phyloP scores from a whole-genome alignment of 108 stramenopile species.

The Cyclotella kingstonii region DNA sequence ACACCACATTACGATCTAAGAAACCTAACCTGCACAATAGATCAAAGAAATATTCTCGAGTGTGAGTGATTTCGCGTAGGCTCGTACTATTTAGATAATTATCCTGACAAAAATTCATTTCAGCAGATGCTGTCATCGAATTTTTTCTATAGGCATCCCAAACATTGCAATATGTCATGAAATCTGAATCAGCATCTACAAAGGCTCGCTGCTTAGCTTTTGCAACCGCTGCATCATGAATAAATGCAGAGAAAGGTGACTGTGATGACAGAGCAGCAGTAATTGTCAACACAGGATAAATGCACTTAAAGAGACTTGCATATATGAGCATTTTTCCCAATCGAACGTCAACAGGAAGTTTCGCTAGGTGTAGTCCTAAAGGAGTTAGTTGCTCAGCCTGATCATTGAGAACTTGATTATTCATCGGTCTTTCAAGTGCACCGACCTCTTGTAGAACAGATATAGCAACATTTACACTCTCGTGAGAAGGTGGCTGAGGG shows the following conservation, averaged over 20 bases:
- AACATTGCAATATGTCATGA: slow-evolving; percentile 84
- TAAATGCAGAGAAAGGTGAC: slow-evolving; percentile 72
- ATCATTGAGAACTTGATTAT: neutral
- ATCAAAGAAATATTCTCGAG: slow-evolving; percentile 71
- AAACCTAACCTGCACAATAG: slow-evolving; percentile 83
- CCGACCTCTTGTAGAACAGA: slow-evolving; percentile 68
- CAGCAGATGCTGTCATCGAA: slow-evolving; percentile 20
- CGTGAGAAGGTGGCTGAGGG: slow-evolving; percentile 87
- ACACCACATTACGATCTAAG: slow-evolving; percentile 37
- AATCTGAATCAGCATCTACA: slow-evolving; percentile 73
- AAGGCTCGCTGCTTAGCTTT: slow-evolving; percentile 73
- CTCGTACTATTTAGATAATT: slow-evolving; percentile 76
- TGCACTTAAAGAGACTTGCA: slow-evolving; percentile 33
- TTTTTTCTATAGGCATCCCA: slow-evolving; percentile 71
- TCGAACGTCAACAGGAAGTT: slow-evolving; percentile 86
- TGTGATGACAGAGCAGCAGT: slow-evolving; percentile 76
- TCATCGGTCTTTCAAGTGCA: slow-evolving; percentile 42
- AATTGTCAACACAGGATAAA: slow-evolving; percentile 82
- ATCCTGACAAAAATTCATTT: slow-evolving; percentile 55
- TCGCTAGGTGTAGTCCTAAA: slow-evolving; percentile 85
- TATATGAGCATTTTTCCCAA: slow-evolving; percentile 73
- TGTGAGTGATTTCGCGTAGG: slow-evolving; percentile 74
- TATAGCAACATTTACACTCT: slow-evolving; percentile 68
- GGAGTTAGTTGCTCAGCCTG: slow-evolving; percentile 71
- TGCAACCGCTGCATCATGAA: slow-evolving; percentile 64